Conservation (phyloP, 345 rosid genomes). For the Leavenworthia alabamica region DNA sequence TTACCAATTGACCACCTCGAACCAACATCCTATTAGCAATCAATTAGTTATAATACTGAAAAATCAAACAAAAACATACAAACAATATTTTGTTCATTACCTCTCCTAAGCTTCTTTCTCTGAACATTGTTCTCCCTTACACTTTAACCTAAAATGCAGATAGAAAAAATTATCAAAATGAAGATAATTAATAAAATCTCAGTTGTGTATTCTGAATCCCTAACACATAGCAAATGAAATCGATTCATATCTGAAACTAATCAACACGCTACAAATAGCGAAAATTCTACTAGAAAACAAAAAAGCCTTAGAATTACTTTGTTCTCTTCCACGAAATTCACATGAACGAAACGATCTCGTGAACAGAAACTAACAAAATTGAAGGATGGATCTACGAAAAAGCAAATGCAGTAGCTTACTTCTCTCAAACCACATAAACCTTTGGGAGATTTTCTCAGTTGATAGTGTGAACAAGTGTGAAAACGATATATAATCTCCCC, state of each 20-base stretch:
- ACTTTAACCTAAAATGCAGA: neutral
- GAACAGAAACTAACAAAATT: slow-evolving; percentile 11
- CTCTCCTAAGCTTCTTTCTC: slow-evolving; percentile 30
- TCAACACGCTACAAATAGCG: neutral
- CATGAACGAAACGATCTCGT: no score
- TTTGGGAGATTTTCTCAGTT: neutral
- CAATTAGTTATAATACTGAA: neutral
- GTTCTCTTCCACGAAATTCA: slow-evolving; percentile 5
- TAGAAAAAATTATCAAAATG: neutral
- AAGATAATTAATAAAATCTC: neutral
- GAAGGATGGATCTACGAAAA: slow-evolving; percentile 11
- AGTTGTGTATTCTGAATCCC: neutral
- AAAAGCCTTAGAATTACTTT: neutral
- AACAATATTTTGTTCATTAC: neutral
- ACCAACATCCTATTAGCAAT: slow-evolving; percentile 25
- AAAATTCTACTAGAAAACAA: neutral
- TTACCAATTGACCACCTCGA: slow-evolving; percentile 25
- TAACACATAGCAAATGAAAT: neutral
- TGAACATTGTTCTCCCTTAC: slow-evolving; percentile 16
- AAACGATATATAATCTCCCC: neutral
- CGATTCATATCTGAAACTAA: neutral
- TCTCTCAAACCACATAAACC: neutral
- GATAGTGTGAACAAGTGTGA: slow-evolving; percentile 9
- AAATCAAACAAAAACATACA: neutral
- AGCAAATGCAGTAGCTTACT: slow-evolving; percentile 18